Evolutionary conservation across 768 basidiomycete species (phyloP).

Genomic region (Serendipita sp.): DNA sequence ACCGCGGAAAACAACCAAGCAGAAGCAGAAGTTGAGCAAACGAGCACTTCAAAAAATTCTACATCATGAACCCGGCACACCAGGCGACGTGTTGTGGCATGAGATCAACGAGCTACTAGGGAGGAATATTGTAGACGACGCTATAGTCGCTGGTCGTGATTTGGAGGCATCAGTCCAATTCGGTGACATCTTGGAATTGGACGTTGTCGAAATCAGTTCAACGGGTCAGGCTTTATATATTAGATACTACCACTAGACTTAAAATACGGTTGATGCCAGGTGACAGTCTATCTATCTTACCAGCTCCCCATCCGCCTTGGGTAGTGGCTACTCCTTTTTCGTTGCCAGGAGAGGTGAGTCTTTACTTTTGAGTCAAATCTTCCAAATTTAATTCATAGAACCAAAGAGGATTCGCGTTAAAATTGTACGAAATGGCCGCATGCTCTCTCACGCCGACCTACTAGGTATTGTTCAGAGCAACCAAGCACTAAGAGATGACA

Average conservation of each 20-base stretch:
- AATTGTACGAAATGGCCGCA: conserved; percentile 50
- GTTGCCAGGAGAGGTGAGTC: conserved; percentile 52
- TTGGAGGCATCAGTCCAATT: conserved; percentile 43
- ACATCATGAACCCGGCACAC: conserved; percentile 45
- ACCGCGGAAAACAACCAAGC: conserved; percentile 16
- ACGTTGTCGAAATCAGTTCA: conserved; percentile 46
- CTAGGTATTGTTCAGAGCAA: conserved; percentile 50
- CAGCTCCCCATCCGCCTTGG: conserved; percentile 43
- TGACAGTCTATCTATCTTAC: conserved; percentile 44
- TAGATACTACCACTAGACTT: neutral
- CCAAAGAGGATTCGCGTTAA: conserved; percentile 40
- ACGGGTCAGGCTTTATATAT: conserved; percentile 27
- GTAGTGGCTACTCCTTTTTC: conserved; percentile 69
- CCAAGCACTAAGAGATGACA: conserved; percentile 43
- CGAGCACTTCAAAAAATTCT: conserved; percentile 14
- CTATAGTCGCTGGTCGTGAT: conserved; percentile 32
- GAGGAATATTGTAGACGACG: conserved; percentile 31
- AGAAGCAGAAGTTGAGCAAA: conserved; percentile 17
- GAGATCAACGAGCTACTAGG: conserved; percentile 60
- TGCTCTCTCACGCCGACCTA: conserved; percentile 65
- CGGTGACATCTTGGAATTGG: conserved; percentile 47
- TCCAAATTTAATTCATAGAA: neutral
- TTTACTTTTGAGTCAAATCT: neutral
- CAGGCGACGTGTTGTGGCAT: conserved; percentile 57
- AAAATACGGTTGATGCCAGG: conserved; percentile 27